Percentiles rank a stretch among this genome's conserved stretches.
These are phyloP conservation scores for Juglanconis oblonga DNA, from an alignment of 2,329 filamentous ascomycete genomes.

Conservation along the genomic window DNA sequence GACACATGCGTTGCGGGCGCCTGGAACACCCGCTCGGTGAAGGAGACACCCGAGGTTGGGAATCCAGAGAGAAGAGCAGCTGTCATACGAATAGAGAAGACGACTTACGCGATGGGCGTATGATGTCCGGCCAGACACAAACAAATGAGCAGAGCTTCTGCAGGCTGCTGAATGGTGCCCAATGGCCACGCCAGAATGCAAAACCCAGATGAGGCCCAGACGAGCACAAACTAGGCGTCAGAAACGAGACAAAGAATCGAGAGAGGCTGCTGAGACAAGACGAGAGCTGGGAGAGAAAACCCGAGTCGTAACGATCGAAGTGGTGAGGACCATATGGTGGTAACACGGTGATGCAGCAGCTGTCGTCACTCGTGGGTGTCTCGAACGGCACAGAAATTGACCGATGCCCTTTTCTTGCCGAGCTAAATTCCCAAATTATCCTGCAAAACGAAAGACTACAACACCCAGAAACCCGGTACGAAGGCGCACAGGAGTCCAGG, in stretches of 20 bases:
- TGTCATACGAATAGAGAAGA: not conserved
- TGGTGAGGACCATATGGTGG: not conserved
- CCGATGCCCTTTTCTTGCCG: too few species aligned
- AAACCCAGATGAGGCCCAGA: not conserved
- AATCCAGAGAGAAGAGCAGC: too few species aligned
- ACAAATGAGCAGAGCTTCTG: not conserved
- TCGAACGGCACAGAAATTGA: constrained; percentile 8
- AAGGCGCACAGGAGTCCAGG: not conserved
- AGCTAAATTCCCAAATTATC: too few species aligned
- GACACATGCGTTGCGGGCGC: too few species aligned
- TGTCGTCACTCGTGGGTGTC: not conserved
- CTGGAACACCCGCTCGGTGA: too few species aligned
- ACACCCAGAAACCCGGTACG: not conserved
- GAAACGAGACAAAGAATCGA: not conserved
- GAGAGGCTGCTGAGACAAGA: constrained; percentile 7
- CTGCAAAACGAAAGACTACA: not conserved
- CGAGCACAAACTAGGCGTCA: not conserved
- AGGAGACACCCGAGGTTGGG: too few species aligned
- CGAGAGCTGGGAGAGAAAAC: not conserved
- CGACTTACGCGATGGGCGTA: not conserved
- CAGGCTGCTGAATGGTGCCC: not conserved
- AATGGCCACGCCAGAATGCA: constrained; percentile 1
- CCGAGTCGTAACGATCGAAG: constrained; percentile 4
- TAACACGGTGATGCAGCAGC: constrained; percentile 13
- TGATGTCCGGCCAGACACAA: not conserved